phyloP scores from a whole-genome alignment of 306 rosid species.

The Medicago arabica region DNA sequence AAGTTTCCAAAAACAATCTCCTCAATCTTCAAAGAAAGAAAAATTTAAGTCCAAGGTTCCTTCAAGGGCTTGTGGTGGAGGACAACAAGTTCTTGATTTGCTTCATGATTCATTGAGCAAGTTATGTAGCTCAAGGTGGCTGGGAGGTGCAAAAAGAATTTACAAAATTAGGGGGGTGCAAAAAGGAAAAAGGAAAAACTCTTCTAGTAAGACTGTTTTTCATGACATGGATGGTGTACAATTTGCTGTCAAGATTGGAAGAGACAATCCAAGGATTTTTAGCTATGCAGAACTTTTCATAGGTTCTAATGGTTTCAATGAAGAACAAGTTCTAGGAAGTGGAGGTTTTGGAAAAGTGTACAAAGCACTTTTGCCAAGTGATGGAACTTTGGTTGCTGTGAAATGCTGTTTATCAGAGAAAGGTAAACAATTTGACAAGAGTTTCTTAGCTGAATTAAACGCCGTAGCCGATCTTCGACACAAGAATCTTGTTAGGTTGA shows the following conservation, averaged over 20 bases:
- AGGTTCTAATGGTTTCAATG: constrained; percentile 85
- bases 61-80: constrained; percentile 58
- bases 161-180: constrained; percentile 36
- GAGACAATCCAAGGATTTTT: constrained; percentile 84
- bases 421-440: constrained; percentile 86
- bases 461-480: constrained; percentile 98
- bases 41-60: constrained; percentile 23
- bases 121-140: constrained; percentile 40
- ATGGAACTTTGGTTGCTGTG: constrained; percentile 90
- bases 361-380: constrained; percentile 83
- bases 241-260: constrained; percentile 64
- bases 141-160: constrained; percentile 38
- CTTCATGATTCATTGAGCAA: constrained; percentile 52
- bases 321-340: constrained; percentile 75
- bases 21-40: constrained; percentile 42
- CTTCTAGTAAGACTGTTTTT: constrained; percentile 46
- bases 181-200: constrained; percentile 37
- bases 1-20: no score
- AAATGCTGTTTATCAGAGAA: constrained; percentile 84
- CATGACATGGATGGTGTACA: constrained; percentile 87
- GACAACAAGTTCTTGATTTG: constrained; percentile 56
- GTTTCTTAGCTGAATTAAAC: constrained; percentile 78
- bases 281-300: constrained; percentile 88
- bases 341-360: constrained; percentile 93
- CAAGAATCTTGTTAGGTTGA: constrained; percentile 81